Evolutionary conservation across 1,284 basidiomycete genomes (phyloP), one percentile per base, ranked within the genome.

Genomic region (Marasmius oreades): DNA sequence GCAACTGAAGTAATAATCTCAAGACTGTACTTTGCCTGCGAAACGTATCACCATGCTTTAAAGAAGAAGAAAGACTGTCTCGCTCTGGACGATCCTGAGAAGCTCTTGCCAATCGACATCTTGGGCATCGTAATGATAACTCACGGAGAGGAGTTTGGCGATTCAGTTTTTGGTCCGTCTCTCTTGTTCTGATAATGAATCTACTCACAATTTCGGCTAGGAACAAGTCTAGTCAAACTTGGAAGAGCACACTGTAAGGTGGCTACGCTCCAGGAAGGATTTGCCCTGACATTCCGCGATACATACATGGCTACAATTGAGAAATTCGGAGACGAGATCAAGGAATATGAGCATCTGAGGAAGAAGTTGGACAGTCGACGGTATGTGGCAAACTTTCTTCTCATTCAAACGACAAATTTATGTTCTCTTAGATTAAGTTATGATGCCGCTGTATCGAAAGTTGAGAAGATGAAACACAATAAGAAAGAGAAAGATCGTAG

Each of bases 71-170:
- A 83, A 63, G 72, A 79, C 3, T 80, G 75, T n/a, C 75, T 78
- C 16, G 79, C 76, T 1, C 71, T 85, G 1, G 81, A 81, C 33
- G 81, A 83, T 56, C 67, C 74, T 1, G 85, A 84, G 60, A 89
- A 90, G 66, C 73, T 88, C 31, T 71, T 90, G 22, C 82, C 88
- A 0, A 75, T 91, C 26, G 92, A 94, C 64, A 82, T 85, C 23
- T 75, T 95, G 5, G 93, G 93, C 1, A 77, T 91, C 52, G 88
- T 91, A 43, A 93, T 95, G 92, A 87, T 92, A 57, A 77, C 81
- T 28, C 89, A 93, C 65, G 92, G 93, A 11, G 88, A 92, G 63
- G 85, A 92, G 64, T 87, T 90, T 63, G 83, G 80, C n/a, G 79
- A 91, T 62, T 86, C 89, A 45, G 75, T 80, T 1, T 90, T 86